A percentile compares a stretch with the other conserved stretches of the same genome.
phyloP scores from a whole-genome alignment of 2,329 filamentous ascomycete species.

The Colletotrichum sublineola region DNA sequence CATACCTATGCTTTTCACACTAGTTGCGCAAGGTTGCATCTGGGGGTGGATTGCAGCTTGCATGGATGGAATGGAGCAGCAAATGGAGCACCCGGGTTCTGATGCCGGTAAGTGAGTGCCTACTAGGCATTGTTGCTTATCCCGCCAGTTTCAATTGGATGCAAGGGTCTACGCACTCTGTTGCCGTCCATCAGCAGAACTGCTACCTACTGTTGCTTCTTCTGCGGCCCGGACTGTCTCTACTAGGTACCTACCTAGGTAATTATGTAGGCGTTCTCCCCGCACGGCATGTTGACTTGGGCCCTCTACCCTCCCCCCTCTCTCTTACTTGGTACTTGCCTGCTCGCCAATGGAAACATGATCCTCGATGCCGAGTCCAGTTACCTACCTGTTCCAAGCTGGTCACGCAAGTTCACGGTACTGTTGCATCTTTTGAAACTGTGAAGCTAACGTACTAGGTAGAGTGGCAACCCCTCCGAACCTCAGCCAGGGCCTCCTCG shows the following conservation, averaged over 20 bases:
- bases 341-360: background rate
- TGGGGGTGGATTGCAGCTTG: background rate
- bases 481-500: slow-evolving; percentile 9
- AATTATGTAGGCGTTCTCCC: slow-evolving; percentile 12
- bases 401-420: slow-evolving; percentile 39
- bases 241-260: background rate
- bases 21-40: background rate
- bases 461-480: slow-evolving; percentile 15
- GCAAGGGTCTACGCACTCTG: background rate
- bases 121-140: slow-evolving; percentile 23
- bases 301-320: background rate
- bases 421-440: slow-evolving; percentile 39
- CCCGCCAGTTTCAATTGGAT: slow-evolving; percentile 29
- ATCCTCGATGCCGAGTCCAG: background rate
- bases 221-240: background rate
- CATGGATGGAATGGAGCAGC: background rate
- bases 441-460: slow-evolving; percentile 21
- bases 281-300: slow-evolving; percentile 33
- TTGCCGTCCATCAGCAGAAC: background rate
- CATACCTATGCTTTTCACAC: background rate
- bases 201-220: background rate
- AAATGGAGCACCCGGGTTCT: background rate
- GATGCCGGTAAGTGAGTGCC: background rate
- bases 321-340: background rate
- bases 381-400: slow-evolving; percentile 19